phyloP scores from a whole-genome alignment of 331 rosid species.

The Malus hybrid region DNA sequence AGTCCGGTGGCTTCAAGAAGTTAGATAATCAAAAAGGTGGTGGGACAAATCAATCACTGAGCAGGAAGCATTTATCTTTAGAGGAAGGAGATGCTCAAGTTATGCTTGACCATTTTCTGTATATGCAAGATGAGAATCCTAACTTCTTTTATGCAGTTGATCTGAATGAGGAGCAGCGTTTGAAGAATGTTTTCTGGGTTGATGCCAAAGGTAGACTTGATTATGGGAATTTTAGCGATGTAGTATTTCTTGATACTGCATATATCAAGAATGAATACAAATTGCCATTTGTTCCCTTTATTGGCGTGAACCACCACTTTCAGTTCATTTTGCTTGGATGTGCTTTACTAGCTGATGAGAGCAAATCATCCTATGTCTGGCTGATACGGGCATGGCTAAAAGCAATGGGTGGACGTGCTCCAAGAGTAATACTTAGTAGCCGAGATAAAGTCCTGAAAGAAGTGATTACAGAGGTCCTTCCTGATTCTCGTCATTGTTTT shows the following conservation, averaged over 20 bases:
- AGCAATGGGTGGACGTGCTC: constrained; percentile 37
- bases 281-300: constrained; percentile 33
- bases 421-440: constrained; percentile 28
- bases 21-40: constrained; percentile 15
- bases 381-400: constrained; percentile 38
- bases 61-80: constrained; percentile 15
- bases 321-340: constrained; percentile 38
- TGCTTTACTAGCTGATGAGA: constrained; percentile 37
- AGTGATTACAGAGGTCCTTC: constrained; percentile 31
- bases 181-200: constrained; percentile 39
- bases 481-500: constrained; percentile 33
- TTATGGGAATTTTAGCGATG: constrained; percentile 32
- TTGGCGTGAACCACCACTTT: constrained; percentile 39
- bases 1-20: constrained; percentile 19
- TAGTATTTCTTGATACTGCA: constrained; percentile 33
- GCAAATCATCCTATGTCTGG: constrained; percentile 33
- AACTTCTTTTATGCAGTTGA: constrained; percentile 37
- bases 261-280: constrained; percentile 32
- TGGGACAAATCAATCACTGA: constrained; percentile 9
- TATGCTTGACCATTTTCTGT: constrained; percentile 30
- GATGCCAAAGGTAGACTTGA: constrained; percentile 43
- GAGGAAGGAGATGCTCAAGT: constrained; percentile 33
- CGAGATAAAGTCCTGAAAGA: constrained; percentile 35
- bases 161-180: constrained; percentile 32
- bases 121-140: constrained; percentile 41